Conservation (phyloP, 306 rosid species). For the Potentilla sterilis region DNA sequence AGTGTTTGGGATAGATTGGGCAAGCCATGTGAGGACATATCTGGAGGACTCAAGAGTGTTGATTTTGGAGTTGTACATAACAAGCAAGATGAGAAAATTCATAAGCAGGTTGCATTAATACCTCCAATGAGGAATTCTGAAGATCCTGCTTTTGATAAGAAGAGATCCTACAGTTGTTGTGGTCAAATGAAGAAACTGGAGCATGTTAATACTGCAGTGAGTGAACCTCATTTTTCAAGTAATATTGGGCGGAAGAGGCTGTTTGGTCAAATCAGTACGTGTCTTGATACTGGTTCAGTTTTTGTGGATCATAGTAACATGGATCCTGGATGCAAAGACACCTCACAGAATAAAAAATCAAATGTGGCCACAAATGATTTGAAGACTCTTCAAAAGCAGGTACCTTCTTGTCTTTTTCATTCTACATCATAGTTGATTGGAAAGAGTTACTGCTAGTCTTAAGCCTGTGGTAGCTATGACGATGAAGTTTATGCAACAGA, state of each 20-base stretch:
- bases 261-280: conserved; percentile 23
- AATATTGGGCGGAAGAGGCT: conserved; percentile 27
- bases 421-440: background rate
- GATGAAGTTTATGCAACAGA: background rate
- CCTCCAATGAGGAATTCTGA: conserved; percentile 7
- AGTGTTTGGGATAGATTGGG: conserved; percentile 37
- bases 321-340: conserved; percentile 5
- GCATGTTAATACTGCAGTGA: background rate
- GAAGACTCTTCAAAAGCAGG: conserved; percentile 2
- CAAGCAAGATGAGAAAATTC: background rate
- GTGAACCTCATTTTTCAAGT: conserved; percentile 13
- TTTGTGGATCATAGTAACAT: conserved; percentile 10
- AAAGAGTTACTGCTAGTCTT: background rate
- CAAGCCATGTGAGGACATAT: conserved; percentile 23
- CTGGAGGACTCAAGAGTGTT: background rate
- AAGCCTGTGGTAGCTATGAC: background rate
- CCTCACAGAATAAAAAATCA: conserved; percentile 19
- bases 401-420: conserved; percentile 7
- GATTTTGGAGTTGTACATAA: background rate
- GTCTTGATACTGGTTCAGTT: conserved; percentile 15
- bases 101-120: background rate
- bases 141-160: conserved; percentile 2
- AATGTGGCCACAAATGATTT: conserved; percentile 15
- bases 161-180: conserved; percentile 1
- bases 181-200: conserved; percentile 1